Evolutionary conservation across 2,329 filamentous ascomycete species (phyloP), one percentile per base, ranked within the genome.

Genomic region (Cordyceps farinosa): DNA sequence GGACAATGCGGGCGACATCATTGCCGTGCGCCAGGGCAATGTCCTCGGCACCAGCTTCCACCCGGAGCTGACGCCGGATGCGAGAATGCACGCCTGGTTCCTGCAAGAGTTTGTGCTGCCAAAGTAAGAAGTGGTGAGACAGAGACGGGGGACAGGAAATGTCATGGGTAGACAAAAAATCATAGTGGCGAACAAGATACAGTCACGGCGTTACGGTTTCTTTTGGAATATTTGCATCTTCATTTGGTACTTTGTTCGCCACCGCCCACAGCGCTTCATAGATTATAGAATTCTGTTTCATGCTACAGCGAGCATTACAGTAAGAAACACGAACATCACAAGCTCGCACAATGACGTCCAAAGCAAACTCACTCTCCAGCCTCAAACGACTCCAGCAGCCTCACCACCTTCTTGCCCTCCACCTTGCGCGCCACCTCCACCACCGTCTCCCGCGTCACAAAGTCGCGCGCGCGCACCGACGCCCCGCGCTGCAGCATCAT

Each of bases 31-130:
- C 67, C 93, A 98, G 77, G 91, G 90, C 0, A 97, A 97, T 75
- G 89, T 97, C 0, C 90, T 98, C 70, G 95, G 92, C 4, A 97
- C 90, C 3, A 97, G 93, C 71, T 99, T 98, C 73, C 95, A 98
- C 70, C 95, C 95, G 0, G 95, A 99, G 76, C 76, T 99, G 74
- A 98, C 94, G 0, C 85, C 87, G 8, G 95, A 99, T 77, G 80
- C 87, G 63, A 84, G 95, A 62, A 96, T 98, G 71, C 95, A 99
- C 76, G 82, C 86, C 5, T 98, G 95, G 95, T 99, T 95, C 95
- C 72, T 99, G 72, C 79, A 83, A 69, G 86, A 94, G 75, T 61
- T 61, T 54, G 59, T 61, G 48, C 59, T 29, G 53, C 53, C 36
- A 9, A 40, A 56, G 17, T 56, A 44, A 53, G 22, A 36, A 17